These are phyloP conservation scores for Raphanus sativus DNA, from an alignment of 345 rosid species.

Conservation along the genomic window DNA sequence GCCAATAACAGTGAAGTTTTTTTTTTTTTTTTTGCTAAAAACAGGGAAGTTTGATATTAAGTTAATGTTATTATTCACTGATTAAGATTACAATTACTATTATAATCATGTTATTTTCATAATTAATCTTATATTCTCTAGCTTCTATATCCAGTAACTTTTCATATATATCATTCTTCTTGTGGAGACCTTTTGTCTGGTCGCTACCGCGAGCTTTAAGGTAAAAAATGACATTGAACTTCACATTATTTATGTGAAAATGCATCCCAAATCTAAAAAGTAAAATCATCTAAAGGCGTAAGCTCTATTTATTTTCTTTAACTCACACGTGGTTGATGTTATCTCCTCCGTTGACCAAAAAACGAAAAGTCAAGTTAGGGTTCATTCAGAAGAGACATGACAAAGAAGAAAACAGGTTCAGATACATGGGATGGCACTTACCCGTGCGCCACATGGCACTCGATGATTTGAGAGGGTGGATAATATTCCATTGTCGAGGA, in stretches of 20 bases:
- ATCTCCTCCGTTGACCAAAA: not conserved
- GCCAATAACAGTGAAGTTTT: not conserved
- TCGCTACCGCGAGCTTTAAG: slow-evolving; percentile 23
- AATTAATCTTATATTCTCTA: not conserved
- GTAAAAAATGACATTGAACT: not conserved
- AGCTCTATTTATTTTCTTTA: not conserved
- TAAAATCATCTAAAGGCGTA: not conserved
- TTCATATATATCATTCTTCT: not conserved
- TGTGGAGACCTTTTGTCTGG: not conserved
- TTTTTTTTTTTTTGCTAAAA: too few relatives aligned
- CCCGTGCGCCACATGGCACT: slow-evolving; percentile 26
- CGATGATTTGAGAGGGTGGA: slow-evolving; percentile 5
- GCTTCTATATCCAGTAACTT: not conserved
- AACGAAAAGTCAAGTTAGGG: not conserved
- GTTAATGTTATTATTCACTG: not conserved
- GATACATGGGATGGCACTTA: slow-evolving; percentile 21
- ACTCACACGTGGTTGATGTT: slow-evolving; percentile 19
- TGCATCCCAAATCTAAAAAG: not conserved
- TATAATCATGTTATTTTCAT: not conserved
- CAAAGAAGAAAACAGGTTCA: slow-evolving; percentile 11
- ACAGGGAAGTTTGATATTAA: not conserved
- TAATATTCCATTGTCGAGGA: slow-evolving; percentile 32
- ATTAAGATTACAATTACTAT: not conserved
- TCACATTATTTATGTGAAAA: not conserved
- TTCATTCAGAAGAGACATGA: slow-evolving; percentile 4